These are phyloP conservation scores for Aspergillus sclerotiicarbonarius DNA, from an alignment of 495 filamentous ascomycete species.

Conservation along the genomic window DNA sequence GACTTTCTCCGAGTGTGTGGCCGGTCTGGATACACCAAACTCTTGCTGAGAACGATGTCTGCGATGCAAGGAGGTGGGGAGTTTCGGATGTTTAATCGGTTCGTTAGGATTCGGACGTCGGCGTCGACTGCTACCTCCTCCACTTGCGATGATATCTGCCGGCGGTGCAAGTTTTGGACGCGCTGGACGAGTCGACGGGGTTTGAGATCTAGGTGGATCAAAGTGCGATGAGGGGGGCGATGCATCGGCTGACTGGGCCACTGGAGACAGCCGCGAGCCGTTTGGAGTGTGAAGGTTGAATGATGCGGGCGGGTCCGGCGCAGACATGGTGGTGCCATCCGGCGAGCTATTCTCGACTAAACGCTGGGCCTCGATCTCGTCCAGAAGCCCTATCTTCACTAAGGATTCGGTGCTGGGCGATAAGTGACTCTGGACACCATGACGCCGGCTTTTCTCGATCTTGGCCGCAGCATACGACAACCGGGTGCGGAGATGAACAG, in stretches of 20 bases:
- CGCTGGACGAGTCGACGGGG: slow-evolving; percentile 21
- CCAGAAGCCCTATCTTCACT: slow-evolving; percentile 6
- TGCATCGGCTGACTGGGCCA: slow-evolving; percentile 12
- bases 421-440: slow-evolving; percentile 60
- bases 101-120: slow-evolving; percentile 44
- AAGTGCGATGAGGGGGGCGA: slow-evolving; percentile 13
- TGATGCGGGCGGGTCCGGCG: slow-evolving; percentile 13
- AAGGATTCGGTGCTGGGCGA: slow-evolving; percentile 23
- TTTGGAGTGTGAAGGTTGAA: slow-evolving; percentile 6
- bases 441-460: slow-evolving; percentile 81
- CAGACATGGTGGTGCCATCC: slow-evolving; percentile 22
- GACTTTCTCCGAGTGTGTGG: slow-evolving; percentile 21
- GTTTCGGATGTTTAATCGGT: slow-evolving; percentile 18
- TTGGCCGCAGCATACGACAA: slow-evolving; percentile 89
- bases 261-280: slow-evolving; percentile 12
- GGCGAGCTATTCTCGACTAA: slow-evolving; percentile 15
- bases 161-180: slow-evolving; percentile 56
- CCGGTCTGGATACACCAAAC: slow-evolving; percentile 17
- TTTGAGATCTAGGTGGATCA: slow-evolving; percentile 9
- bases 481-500: slow-evolving; percentile 71
- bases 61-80: slow-evolving; percentile 30
- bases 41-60: slow-evolving; percentile 41
- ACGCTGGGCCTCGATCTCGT: slow-evolving; percentile 7
- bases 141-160: slow-evolving; percentile 48
- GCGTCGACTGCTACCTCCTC: slow-evolving; percentile 24